A percentile compares a stretch with the other conserved stretches of the same genome.
These are phyloP conservation scores for Eucalyptus rudis DNA, from an alignment of 345 rosid genomes.

Conservation along the genomic window DNA sequence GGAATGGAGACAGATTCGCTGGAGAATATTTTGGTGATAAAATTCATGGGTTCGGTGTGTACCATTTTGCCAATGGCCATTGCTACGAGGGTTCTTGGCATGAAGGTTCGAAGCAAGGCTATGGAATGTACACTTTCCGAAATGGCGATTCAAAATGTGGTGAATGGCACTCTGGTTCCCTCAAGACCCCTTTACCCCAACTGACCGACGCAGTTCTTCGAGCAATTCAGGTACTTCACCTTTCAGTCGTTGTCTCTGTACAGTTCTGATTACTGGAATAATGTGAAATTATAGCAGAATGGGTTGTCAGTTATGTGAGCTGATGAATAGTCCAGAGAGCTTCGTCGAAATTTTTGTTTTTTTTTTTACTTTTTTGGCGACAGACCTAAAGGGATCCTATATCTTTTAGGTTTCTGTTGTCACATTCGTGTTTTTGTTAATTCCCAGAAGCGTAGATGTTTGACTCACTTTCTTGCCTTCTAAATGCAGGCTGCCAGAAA, in stretches of 20 bases:
- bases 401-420: background rate
- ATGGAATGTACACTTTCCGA: slow-evolving; percentile 70
- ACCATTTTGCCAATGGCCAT: slow-evolving; percentile 83
- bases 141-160: slow-evolving; percentile 57
- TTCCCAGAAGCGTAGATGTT: background rate
- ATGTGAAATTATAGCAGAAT: background rate
- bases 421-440: background rate
- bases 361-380: background rate
- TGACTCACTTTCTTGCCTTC: background rate
- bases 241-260: background rate
- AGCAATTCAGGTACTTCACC: slow-evolving; percentile 46
- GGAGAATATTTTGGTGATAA: slow-evolving; percentile 95
- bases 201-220: slow-evolving; percentile 27
- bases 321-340: background rate
- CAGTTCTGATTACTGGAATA: background rate
- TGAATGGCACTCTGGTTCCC: slow-evolving; percentile 71
- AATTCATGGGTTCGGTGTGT: slow-evolving; percentile 87
- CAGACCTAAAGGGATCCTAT: background rate
- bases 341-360: background rate
- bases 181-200: slow-evolving; percentile 28
- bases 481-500: slow-evolving; percentile 58
- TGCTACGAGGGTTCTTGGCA: slow-evolving; percentile 97
- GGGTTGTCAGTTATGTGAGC: background rate
- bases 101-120: slow-evolving; percentile 89
- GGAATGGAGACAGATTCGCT: slow-evolving; percentile 86